Evolutionary conservation across 306 rosid species (phyloP), one percentile per base, ranked within the genome.

Genomic region (Inga laurina): DNA sequence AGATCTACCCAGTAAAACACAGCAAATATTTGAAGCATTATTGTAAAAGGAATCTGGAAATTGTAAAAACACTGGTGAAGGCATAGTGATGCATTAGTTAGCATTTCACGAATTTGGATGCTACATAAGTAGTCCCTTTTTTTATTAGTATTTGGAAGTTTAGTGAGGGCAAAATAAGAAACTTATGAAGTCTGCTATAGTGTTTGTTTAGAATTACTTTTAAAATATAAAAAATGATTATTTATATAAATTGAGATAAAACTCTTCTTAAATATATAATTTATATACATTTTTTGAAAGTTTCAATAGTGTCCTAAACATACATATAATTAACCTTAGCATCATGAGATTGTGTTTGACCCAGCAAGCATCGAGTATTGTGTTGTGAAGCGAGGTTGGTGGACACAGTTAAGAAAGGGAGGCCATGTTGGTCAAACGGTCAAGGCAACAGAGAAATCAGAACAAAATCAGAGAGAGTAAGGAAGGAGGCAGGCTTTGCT

Each of bases 201-300:
- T 35, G 27, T 27, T 35, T 3, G 37, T 35, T 35, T 35, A 5
- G 5, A 5, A 35, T 35, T 0, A 35, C 3, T 35, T 35, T 35
- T 4, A 0, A 35, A 0, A 35, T 0, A 3, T 35, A 0, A 35
- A 0, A 35, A 35, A 5, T 35, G 39, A 35, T 35, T 35, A 35
- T 35, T 35, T 35, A 3, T 35, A 35, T 4, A 2, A 43, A 8
- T 7, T 5, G 10, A 8, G 10, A 7, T 1, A 2, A 35, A 35
- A 35, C 5, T 4, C 39, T 35, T 4, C 30, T 4, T 0, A 35
- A 0, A 4, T 35, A 35, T 2, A 4, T 4, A 4, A 0, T 7
- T 37, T 0, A 7, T 5, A 5, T 37, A 7, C 5, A 4, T 5
- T 2, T 35, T 35, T 37, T 37, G 4, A 37, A 5, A 1, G 7